Base-by-base conservation (phyloP, 2,329 filamentous ascomycete genomes). In the Emmonsiellopsis sp. region DNA sequence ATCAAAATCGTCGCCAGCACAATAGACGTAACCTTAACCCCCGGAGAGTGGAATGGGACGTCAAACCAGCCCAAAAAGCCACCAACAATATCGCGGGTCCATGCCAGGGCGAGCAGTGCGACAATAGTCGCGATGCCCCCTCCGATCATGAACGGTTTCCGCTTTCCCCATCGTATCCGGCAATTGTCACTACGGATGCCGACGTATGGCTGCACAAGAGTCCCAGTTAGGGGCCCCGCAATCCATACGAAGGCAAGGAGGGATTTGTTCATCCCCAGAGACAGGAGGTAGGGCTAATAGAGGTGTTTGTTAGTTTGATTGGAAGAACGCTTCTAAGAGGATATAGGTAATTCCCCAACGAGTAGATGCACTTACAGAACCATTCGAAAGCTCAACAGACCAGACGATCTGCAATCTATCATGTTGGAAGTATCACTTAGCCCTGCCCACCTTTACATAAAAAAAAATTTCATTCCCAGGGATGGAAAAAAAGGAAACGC, bases 321-420 rank as follows among this genome's bases (percentile, higher is more conserved):
- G 5, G n/a, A 47, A 13, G 10, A 49, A 11, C 27, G 36, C 11
- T 49, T 49, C 13, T 10, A 48, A 14, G 14, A 36, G 10, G 27
- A n/a, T n/a, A 6, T 11, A 21, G 43, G 27, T 37, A 32, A 17
- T 5, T 10, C 27, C 47, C 21, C 10, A 49, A 50, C 39, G 36
- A 33, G 10, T 21, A 14, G 21, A 27, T 27, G 10, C 14, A 71
- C 77, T 64, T 67, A 81, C 78, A 51, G 92, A 95, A 61, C 91
- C 91, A 74, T 95, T 92, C 52, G 90, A 95, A 42, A 95, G 77
- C 70, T 97, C 92, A 42, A 95, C 90, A 1, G 91, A 91, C 92
- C 92, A 97, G 32, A 92, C 90, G 61, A 97, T 87, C 72, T 97
- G 92, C 57, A 97, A 75, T 27, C 88, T 79, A 51, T 34, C 31